Conservation (phyloP, 75 land plant species). For the Chamaecyparis obtusa region DNA sequence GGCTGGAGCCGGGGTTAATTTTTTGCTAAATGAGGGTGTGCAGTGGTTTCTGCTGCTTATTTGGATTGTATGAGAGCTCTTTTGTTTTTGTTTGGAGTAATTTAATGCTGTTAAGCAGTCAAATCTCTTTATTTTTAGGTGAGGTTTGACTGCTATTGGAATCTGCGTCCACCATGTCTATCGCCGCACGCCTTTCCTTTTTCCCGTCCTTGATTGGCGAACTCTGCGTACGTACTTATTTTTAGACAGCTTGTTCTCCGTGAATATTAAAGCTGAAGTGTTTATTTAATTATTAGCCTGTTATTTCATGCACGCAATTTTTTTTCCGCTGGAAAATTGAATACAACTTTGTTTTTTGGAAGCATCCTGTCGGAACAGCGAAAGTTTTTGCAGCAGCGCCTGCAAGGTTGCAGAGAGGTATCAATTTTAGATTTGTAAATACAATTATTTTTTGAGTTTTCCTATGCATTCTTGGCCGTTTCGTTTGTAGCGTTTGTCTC, state of each 20-base stretch:
- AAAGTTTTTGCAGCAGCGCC: not conserved
- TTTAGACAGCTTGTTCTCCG: constrained; percentile 5
- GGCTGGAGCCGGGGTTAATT: not conserved
- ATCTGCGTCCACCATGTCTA: constrained; percentile 8
- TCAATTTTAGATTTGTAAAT: not conserved
- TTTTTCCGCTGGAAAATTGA: constrained; percentile 5
- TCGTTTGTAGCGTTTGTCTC: not conserved
- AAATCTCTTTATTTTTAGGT: constrained; percentile 6
- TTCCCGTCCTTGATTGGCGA: constrained; percentile 11
- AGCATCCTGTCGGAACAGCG: constrained; percentile 14
- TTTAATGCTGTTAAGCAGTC: constrained; percentile 4
- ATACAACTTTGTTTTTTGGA: constrained; percentile 13
- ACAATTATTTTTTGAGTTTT: not conserved
- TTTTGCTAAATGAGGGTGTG: not conserved
- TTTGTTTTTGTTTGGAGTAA: not conserved
- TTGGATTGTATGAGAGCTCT: not conserved
- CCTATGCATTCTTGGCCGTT: not conserved
- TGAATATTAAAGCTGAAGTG: not conserved
- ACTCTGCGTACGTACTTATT: constrained; percentile 1
- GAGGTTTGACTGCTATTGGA: constrained; percentile 12
- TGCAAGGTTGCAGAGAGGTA: constrained; percentile 4
- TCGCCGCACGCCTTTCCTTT: constrained; percentile 15
- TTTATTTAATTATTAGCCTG: constrained; percentile 2
- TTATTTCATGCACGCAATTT: constrained; percentile 11
- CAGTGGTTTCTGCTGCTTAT: not conserved